Percentiles rank a stretch among this genome's conserved stretches.
Evolutionary conservation across 805 yeast genomes (phyloP).

Genomic region (Debaryomyces tyrocola): DNA sequence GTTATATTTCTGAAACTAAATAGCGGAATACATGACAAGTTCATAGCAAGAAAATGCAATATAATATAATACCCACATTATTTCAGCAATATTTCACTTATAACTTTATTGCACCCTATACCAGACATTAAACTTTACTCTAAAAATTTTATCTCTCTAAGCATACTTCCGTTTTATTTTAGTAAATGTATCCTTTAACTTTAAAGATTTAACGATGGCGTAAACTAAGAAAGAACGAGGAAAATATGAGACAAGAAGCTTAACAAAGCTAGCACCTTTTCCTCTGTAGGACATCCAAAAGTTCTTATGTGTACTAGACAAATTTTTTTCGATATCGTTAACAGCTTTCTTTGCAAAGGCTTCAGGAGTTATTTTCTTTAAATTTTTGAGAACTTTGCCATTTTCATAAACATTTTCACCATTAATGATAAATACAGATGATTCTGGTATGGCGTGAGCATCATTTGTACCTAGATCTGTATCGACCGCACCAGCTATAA

Average conservation of each 20-base stretch:
- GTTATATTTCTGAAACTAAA: too few species aligned
- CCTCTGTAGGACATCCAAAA: background rate
- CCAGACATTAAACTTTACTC: too few species aligned
- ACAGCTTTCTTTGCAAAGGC: slow-evolving; percentile 7
- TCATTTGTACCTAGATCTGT: slow-evolving; percentile 10
- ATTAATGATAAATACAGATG: slow-evolving; percentile 1
- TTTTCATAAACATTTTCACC: slow-evolving; percentile 4
- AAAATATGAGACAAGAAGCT: background rate
- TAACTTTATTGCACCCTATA: too few species aligned
- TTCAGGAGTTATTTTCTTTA: slow-evolving; percentile 1
- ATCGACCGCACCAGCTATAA: slow-evolving; percentile 19
- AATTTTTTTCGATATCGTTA: background rate
- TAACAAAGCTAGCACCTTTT: background rate
- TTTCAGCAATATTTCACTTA: too few species aligned
- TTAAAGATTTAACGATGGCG: background rate
- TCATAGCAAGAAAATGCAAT: too few species aligned
- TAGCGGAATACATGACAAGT: too few species aligned
- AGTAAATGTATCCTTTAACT: background rate
- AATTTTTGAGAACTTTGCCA: background rate
- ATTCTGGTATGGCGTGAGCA: background rate
- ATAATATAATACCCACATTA: too few species aligned
- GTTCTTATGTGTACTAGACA: background rate
- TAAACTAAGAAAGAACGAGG: background rate
- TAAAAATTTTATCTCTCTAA: too few species aligned
- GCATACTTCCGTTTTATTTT: background rate